Evolutionary conservation across 495 filamentous ascomycete species (phyloP), one percentile per base, ranked within the genome.

Genomic region (Neurospora sublineolata): DNA sequence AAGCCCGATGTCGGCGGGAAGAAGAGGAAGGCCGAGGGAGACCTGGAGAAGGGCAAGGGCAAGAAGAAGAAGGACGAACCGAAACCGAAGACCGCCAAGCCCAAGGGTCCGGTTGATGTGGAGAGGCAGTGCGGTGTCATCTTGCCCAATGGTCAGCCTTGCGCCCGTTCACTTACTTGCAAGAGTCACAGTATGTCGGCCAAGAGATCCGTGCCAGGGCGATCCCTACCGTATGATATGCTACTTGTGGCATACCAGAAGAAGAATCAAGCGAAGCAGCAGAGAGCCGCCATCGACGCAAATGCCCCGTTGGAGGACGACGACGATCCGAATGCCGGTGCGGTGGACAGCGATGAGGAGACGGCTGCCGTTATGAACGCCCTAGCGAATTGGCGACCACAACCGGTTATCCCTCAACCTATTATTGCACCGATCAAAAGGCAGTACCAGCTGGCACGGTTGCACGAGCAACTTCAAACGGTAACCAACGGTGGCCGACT

Each of bases 61-160:
- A 97, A 97, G 87, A 97, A 97, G 82, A 93, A 95, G 82, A 97
- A 97, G 82, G 95, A 97, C 80, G 94, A 98, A 73, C 92, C 93
- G 3, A 97, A 97, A 78, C 86, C 91, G 14, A 97, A 97, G 79
- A 84, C 86, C 0, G 87, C 92, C 4, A 97, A 97, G 74, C 92
- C 93, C 0, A 97, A 97, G 83, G 94, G 87, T 0, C 95, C 95
- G 4, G 95, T 99, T 33, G 96, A 99, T 82, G 95, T 99, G 37
- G 95, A 98, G 82, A 91, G 91, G 78, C 96, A 99, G 84, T 99
- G 95, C 76, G 95, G 95, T 86, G 95, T 99, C 23, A 86, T 89
- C 58, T 87, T 97, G 60, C 87, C 92, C 0, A 87, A 88, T 67
- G 94, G 95, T 2, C 91, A 92, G 30, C 92, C 91, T 70, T 99